Percentiles rank a stretch among this genome's conserved stretches.
These are phyloP conservation scores for Escallonia herrerae DNA, from an alignment of 129 eudicot genomes.

Conservation along the genomic window DNA sequence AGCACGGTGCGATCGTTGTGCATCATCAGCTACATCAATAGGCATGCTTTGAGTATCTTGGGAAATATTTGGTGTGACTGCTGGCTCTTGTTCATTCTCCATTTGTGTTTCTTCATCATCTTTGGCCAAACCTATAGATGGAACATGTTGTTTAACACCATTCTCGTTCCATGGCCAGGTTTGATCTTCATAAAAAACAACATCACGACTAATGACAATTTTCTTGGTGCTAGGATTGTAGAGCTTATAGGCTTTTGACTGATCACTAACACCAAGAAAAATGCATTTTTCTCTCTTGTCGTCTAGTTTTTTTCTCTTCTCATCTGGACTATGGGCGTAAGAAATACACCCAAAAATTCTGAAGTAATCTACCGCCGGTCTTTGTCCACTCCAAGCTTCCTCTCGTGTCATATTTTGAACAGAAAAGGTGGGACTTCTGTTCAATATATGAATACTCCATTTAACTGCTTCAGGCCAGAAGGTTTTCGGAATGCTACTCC, in stretches of 20 bases:
- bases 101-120: too few species aligned
- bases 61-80: too few species aligned
- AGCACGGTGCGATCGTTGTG: too few species aligned
- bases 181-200: too few species aligned
- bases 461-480: conserved; percentile 3
- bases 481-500: not conserved
- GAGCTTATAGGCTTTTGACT: not conserved
- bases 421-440: not conserved
- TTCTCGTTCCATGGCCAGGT: too few species aligned
- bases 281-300: not conserved
- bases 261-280: not conserved
- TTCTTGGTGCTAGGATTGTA: too few species aligned
- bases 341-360: not conserved
- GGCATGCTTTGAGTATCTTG: too few species aligned
- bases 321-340: not conserved
- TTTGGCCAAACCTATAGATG: too few species aligned
- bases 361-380: not conserved
- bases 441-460: not conserved
- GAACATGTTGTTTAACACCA: too few species aligned
- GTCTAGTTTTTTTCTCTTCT: not conserved
- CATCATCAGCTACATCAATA: too few species aligned
- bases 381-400: not conserved
- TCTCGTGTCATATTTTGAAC: not conserved
- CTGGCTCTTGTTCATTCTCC: too few species aligned
- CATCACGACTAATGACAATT: too few species aligned